Percentiles rank a stretch among this genome's conserved stretches.
Conservation (phyloP, 2,329 filamentous ascomycete genomes). For the Huntiella decipiens region DNA sequence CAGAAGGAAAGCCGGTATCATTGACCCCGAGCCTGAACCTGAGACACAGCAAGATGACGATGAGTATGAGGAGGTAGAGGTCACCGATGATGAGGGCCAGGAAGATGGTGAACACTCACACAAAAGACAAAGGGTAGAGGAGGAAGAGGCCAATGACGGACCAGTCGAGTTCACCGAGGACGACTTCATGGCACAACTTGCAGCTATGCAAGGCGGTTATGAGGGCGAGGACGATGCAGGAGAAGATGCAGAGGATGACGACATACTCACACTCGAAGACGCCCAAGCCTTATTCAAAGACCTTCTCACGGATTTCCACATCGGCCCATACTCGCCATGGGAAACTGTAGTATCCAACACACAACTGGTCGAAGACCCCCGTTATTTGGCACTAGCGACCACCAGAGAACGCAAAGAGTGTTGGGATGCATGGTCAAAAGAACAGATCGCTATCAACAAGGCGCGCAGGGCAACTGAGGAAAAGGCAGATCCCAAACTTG, state of each 20-base stretch:
- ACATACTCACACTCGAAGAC: constrained; percentile 53
- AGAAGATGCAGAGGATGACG: constrained; percentile 32
- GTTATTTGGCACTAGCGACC: constrained; percentile 67
- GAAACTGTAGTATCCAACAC: constrained; percentile 74
- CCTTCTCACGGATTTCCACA: constrained; percentile 59
- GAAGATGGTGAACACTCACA: constrained; percentile 25
- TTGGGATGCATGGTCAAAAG: constrained; percentile 68
- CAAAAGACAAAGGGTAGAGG: constrained; percentile 18
- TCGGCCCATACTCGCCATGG: constrained; percentile 83
- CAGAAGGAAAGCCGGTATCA: constrained; percentile 10
- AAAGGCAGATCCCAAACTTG: constrained; percentile 65
- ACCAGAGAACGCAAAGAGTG: constrained; percentile 66
- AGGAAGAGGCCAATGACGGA: constrained; percentile 20
- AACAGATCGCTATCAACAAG: constrained; percentile 53
- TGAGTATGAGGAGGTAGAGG: constrained; percentile 56
- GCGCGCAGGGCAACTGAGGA: constrained; percentile 55
- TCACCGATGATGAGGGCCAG: constrained; percentile 34
- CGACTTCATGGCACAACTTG: constrained; percentile 82
- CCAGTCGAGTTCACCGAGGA: constrained; percentile 77
- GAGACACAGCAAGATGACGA: constrained; percentile 19
- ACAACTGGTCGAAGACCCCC: constrained; percentile 61
- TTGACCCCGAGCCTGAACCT: constrained; percentile 4
- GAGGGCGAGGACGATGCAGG: constrained; percentile 61
- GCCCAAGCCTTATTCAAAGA: constrained; percentile 64
- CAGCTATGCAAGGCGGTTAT: constrained; percentile 53